Conservation (phyloP, 805 yeast species). For the Sugiyamaella marilandica region DNA sequence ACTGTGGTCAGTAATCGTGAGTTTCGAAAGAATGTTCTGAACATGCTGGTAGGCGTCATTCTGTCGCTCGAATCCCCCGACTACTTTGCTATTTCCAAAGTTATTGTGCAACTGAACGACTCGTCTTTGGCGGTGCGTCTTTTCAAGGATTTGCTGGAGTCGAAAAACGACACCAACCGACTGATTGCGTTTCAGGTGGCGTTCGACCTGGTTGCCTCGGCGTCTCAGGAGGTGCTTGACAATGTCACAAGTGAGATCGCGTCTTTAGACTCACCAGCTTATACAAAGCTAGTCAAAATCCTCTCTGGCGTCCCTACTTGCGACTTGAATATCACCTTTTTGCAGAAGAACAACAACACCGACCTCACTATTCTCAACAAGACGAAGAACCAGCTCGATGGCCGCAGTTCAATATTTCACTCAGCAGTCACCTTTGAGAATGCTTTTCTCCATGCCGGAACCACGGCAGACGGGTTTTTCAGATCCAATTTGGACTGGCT, state of each 20-base stretch:
- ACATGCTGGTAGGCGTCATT: slow-evolving; percentile 56
- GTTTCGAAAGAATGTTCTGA: slow-evolving; percentile 63
- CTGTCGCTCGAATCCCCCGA: slow-evolving; percentile 62
- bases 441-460: slow-evolving; percentile 93
- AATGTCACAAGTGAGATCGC: slow-evolving; percentile 36
- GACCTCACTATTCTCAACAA: slow-evolving; percentile 77
- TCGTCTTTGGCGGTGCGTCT: slow-evolving; percentile 60
- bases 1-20: slow-evolving; percentile 58
- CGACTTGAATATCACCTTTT: slow-evolving; percentile 84
- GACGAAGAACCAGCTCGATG: slow-evolving; percentile 77
- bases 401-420: slow-evolving; percentile 90
- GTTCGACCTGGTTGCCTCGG: slow-evolving; percentile 86
- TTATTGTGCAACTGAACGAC: slow-evolving; percentile 85
- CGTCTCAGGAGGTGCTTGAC: slow-evolving; percentile 81
- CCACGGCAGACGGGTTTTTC: slow-evolving; percentile 90
- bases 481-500: slow-evolving; percentile 91
- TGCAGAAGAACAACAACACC: slow-evolving; percentile 80
- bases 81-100: slow-evolving; percentile 76
- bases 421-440: slow-evolving; percentile 92
- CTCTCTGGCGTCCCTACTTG: slow-evolving; percentile 91
- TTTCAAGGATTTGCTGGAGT: slow-evolving; percentile 54
- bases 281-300: slow-evolving; percentile 53
- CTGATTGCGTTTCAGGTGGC: slow-evolving; percentile 87
- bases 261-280: slow-evolving; percentile 19
- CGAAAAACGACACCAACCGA: slow-evolving; percentile 40